These are phyloP conservation scores for Toxoplasma gondii DNA, from an alignment of 169 alveolate genomes.

Conservation along the genomic window DNA sequence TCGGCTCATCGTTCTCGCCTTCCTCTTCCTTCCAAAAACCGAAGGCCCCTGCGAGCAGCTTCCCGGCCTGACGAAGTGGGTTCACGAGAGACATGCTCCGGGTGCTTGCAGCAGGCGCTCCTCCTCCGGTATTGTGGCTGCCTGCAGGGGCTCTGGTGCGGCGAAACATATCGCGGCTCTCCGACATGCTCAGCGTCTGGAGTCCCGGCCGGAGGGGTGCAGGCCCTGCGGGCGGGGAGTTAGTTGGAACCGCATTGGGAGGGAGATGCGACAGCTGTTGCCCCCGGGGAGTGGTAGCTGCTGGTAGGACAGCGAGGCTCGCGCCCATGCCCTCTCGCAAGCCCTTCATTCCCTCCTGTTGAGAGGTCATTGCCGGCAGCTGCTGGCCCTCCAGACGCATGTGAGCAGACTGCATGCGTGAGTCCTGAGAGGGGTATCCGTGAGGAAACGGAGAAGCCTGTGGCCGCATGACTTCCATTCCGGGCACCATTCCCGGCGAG, in stretches of 20 bases:
- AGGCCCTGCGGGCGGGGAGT: not conserved
- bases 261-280: not conserved
- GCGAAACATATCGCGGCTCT: conserved; percentile 1
- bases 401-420: too few relatives aligned
- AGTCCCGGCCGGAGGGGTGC: not conserved
- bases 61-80: conserved; percentile 19
- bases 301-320: too few relatives aligned
- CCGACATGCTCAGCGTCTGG: conserved; percentile 16
- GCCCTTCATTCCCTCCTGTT: not conserved
- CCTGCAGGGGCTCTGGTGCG: not conserved
- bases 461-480: too few relatives aligned
- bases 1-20: not conserved
- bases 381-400: not conserved
- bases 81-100: conserved; percentile 12
- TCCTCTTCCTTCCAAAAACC: not conserved
- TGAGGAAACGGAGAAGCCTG: too few relatives aligned
- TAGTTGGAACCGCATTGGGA: not conserved
- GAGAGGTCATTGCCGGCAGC: not conserved
- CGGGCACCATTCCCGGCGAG: too few relatives aligned
- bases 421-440: too few relatives aligned
- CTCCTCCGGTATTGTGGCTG: not conserved
- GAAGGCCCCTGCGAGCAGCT: not conserved
- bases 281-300: too few relatives aligned
- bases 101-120: not conserved
- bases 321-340: too few relatives aligned